phyloP scores from a whole-genome alignment of 2,329 filamentous ascomycete species.

The Nakataea oryzae region DNA sequence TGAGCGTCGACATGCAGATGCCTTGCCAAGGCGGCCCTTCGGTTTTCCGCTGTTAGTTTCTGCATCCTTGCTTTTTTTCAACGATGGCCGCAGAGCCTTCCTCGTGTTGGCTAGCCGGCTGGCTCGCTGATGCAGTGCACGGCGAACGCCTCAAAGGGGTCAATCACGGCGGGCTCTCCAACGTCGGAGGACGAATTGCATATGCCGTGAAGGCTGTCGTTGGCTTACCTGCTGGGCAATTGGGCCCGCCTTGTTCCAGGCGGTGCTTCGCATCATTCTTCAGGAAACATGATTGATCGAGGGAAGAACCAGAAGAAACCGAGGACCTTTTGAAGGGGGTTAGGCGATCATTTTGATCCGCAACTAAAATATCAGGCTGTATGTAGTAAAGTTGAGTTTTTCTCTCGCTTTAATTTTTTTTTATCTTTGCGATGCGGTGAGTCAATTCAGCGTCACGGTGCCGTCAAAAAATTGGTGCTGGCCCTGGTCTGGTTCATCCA shows the following conservation, averaged over 20 bases:
- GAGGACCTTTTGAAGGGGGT: background rate
- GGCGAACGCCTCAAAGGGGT: no score
- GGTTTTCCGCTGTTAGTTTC: background rate
- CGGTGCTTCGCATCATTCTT: slow-evolving; percentile 20
- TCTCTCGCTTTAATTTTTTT: background rate
- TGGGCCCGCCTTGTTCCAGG: slow-evolving; percentile 27
- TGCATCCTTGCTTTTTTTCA: no score
- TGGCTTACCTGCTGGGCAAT: slow-evolving; percentile 20
- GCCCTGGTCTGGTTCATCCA: background rate
- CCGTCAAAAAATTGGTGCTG: background rate
- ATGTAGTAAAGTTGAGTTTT: background rate
- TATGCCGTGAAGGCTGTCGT: background rate
- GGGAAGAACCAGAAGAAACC: background rate
- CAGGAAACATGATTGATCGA: background rate
- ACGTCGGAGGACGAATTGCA: background rate
- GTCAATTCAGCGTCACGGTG: background rate
- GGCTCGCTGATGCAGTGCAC: background rate
- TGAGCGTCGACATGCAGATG: background rate
- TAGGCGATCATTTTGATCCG: background rate
- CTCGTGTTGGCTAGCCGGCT: no score
- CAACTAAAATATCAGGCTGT: background rate
- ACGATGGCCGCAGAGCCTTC: no score
- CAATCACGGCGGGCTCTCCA: background rate
- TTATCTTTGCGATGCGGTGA: background rate
- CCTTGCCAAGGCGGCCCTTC: background rate